Evolutionary conservation across 2,329 filamentous ascomycete species (phyloP), one percentile per base, ranked within the genome.

Genomic region (Exophiala spinifera): DNA sequence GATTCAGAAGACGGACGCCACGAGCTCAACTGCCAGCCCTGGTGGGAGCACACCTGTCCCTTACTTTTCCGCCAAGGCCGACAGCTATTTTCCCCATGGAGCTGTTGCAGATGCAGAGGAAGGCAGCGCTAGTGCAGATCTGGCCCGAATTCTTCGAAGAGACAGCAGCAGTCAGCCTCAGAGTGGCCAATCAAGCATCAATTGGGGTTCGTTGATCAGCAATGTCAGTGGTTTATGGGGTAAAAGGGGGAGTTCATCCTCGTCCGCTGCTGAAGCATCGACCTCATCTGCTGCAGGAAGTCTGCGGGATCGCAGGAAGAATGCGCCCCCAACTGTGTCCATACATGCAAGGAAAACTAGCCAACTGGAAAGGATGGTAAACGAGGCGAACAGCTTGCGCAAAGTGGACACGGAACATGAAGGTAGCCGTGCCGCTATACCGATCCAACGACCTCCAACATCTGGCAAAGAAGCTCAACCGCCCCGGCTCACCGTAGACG

Each of bases 131-230:
- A 81, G 79, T 7, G 74, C 76, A 42, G 82, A 78, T 53, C 63
- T 84, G 21, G 72, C 80, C 57, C 74, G 78, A 50, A 81, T 75
- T 25, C 65, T 84, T 46, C 75, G 78, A 49, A 72, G 79, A 63
- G 79, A 76, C 51, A 75, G 79, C 53, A 81, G 74, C 49, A 77
- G 76, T 6, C 70, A 73, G 36, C 65, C 73, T 56, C 71, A 71
- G 46, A 68, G 72, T 45, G 76, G 73, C 53, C 76, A 72, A 49
- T 71, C 77, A 19, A 76, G 76, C 17, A 79, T 76, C 52, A 76
- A 76, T 31, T 83, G 80, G 81, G 78, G 79, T 17, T 79, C 75
- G 31, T 69, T 83, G 44, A 76, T 82, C 61, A 81, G 78, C 53
- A 75, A 62, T 39, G 56, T 64, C 7, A 61, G 57, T 33, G 62